These are phyloP conservation scores for Anastatica hierochuntica DNA, from an alignment of 345 rosid species.

Conservation along the genomic window DNA sequence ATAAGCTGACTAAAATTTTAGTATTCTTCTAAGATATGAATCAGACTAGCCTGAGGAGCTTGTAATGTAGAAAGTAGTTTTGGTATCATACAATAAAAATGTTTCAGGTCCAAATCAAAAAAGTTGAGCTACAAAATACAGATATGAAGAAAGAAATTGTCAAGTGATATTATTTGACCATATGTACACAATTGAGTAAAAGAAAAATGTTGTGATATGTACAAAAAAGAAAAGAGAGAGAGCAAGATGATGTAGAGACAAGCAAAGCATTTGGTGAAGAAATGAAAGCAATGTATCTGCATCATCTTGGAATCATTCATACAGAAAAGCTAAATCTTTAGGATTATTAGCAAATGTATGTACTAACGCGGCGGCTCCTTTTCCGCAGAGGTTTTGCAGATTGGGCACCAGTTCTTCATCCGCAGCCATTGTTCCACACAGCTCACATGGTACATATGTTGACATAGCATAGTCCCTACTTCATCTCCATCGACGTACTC, in stretches of 20 bases:
- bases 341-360: too few species aligned
- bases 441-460: slow-evolving; percentile 58
- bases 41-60: background rate
- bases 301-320: slow-evolving; percentile 18
- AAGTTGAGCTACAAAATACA: background rate
- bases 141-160: too few species aligned
- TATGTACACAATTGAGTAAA: slow-evolving; percentile 10
- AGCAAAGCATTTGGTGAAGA: background rate
- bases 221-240: slow-evolving; percentile 7
- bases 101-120: background rate
- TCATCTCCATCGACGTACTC: slow-evolving; percentile 71
- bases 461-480: slow-evolving; percentile 65
- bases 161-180: slow-evolving; percentile 8
- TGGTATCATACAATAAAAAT: background rate
- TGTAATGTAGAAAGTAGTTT: too few species aligned
- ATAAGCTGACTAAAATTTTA: too few species aligned
- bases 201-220: slow-evolving; percentile 9
- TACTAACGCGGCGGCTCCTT: slow-evolving; percentile 7
- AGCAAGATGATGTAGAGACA: slow-evolving; percentile 23
- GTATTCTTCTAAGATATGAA: too few species aligned
- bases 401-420: slow-evolving; percentile 93
- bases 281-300: slow-evolving; percentile 15
- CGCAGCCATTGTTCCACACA: slow-evolving; percentile 83
- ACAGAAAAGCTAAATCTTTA: too few species aligned
- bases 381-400: slow-evolving; percentile 67